phyloP scores from a whole-genome alignment of 2,329 filamentous ascomycete genomes.

The Trichoderma pleuroti region DNA sequence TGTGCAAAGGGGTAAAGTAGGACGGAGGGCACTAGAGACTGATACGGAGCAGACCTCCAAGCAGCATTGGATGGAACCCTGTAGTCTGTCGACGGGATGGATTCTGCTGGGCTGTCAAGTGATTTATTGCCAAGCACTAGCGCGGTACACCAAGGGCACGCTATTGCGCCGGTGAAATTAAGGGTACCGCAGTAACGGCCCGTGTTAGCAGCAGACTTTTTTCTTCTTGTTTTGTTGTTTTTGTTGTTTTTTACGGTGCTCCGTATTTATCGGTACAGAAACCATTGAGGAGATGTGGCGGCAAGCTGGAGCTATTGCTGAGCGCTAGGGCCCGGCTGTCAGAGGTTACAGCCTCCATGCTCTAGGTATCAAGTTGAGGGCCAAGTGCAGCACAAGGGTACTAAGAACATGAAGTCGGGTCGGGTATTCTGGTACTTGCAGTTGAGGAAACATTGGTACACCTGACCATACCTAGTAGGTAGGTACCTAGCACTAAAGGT shows the following conservation, averaged over 20 bases:
- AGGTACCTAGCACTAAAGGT: neutral
- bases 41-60: neutral
- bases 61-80: neutral
- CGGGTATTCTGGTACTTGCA: neutral
- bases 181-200: conserved; percentile 14
- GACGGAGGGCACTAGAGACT: neutral
- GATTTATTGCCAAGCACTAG: conserved; percentile 15
- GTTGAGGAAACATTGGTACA: neutral
- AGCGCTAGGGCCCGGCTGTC: neutral
- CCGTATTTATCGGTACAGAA: neutral
- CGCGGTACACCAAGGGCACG: conserved; percentile 9
- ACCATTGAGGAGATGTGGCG: neutral
- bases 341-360: neutral
- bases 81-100: neutral
- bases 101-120: neutral
- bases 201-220: neutral
- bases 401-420: too few species aligned
- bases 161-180: neutral
- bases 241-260: neutral
- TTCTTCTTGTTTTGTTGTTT: neutral
- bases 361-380: neutral
- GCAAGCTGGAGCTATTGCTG: neutral
- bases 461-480: neutral
- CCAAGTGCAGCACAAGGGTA: neutral
- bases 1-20: neutral